phyloP scores from a whole-genome alignment of 805 yeast species.

The Metschnikowia noctiluminum region DNA sequence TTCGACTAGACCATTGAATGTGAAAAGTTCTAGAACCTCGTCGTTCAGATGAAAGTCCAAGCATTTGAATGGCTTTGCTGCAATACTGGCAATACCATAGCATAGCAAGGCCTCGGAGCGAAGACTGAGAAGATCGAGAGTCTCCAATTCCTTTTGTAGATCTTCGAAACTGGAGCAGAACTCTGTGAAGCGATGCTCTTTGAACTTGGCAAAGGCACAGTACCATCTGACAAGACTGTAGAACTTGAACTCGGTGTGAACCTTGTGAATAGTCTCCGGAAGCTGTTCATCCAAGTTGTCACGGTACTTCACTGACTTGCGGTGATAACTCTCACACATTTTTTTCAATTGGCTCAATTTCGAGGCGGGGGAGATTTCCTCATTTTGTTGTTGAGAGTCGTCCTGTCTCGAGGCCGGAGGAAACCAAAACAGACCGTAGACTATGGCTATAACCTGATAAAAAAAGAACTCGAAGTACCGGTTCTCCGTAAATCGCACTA shows the following conservation, averaged over 20 bases:
- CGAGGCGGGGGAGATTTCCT: constrained; percentile 3
- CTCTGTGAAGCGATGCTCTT: constrained; percentile 24
- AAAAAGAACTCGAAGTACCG: constrained; percentile 28
- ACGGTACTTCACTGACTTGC: constrained; percentile 20
- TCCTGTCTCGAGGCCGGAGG: constrained; percentile 6
- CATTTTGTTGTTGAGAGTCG: constrained; percentile 2
- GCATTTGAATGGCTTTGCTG: constrained; percentile 29
- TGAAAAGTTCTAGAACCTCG: constrained; percentile 23
- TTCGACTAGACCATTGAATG: not conserved
- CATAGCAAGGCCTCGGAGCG: constrained; percentile 20
- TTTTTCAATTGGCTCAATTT: constrained; percentile 18
- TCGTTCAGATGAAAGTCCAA: constrained; percentile 15
- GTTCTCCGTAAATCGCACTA: constrained; percentile 21
- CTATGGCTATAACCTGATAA: constrained; percentile 21
- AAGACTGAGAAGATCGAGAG: constrained; percentile 2
- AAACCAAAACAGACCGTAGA: constrained; percentile 25
- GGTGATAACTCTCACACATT: constrained; percentile 23
- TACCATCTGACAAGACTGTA: constrained; percentile 23
- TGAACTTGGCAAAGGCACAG: constrained; percentile 23
- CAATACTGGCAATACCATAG: constrained; percentile 24
- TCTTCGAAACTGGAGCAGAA: constrained; percentile 23
- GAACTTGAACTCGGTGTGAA: constrained; percentile 20
- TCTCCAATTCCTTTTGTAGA: constrained; percentile 8
- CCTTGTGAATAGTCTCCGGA: constrained; percentile 1
- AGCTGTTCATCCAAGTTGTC: constrained; percentile 3